phyloP scores from a whole-genome alignment of 2,329 filamentous ascomycete genomes.

The Dothistroma pini region DNA sequence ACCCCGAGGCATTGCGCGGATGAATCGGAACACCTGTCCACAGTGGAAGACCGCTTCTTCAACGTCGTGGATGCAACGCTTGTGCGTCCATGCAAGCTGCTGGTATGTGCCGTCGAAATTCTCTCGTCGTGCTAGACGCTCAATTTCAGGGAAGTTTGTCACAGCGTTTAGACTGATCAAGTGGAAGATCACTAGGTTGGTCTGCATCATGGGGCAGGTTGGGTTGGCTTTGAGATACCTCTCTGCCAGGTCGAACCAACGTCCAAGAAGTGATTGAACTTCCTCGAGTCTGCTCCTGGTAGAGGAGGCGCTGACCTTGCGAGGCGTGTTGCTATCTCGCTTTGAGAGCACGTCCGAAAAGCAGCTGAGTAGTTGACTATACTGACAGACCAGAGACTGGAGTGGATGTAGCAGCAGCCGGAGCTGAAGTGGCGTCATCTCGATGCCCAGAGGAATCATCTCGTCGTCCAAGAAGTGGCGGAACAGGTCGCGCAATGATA shows the following conservation, averaged over 20 bases:
- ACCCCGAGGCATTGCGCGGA: constrained; percentile 58
- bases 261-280: constrained; percentile 59
- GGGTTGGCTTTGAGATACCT: constrained; percentile 54
- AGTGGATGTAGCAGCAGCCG: constrained; percentile 66
- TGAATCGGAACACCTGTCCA: constrained; percentile 61
- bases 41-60: constrained; percentile 65
- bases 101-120: constrained; percentile 55
- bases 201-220: constrained; percentile 57
- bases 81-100: constrained; percentile 54
- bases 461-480: constrained; percentile 65
- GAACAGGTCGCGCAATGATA: constrained; percentile 63
- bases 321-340: constrained; percentile 40
- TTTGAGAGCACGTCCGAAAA: constrained; percentile 55
- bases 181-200: constrained; percentile 66
- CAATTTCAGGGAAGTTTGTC: constrained; percentile 64
- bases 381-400: constrained; percentile 62
- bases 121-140: constrained; percentile 62
- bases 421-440: constrained; percentile 56
- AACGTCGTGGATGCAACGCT: constrained; percentile 60
- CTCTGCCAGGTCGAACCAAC: constrained; percentile 65
- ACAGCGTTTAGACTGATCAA: constrained; percentile 66
- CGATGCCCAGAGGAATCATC: constrained; percentile 50
- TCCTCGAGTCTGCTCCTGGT: constrained; percentile 61
- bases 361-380: constrained; percentile 62
- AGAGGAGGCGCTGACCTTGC: constrained; percentile 56